phyloP scores from a whole-genome alignment of 352 stramenopile genomes.

The Globisporangium recalcitrans region DNA sequence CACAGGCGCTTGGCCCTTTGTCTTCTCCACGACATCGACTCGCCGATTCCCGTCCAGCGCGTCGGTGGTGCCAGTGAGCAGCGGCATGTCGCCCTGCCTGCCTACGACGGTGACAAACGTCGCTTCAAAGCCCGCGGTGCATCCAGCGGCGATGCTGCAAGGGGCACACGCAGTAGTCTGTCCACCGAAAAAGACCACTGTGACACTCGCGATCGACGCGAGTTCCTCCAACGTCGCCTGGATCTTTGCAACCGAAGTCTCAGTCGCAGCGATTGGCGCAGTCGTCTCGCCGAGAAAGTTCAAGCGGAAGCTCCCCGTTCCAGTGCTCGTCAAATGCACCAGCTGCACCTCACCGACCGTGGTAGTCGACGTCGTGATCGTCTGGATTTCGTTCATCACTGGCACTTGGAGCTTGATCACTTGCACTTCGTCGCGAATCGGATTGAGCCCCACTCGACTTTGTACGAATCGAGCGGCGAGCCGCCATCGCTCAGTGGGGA shows the following conservation, averaged over 20 bases:
- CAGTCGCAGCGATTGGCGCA: conserved; percentile 71
- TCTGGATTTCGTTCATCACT: conserved; percentile 67
- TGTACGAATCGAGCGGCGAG: conserved; percentile 82
- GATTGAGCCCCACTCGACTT: conserved; percentile 83
- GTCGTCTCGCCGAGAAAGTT: conserved; percentile 87
- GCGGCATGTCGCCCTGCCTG: conserved; percentile 83
- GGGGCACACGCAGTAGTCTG: conserved; percentile 66
- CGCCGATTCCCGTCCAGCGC: conserved; percentile 85
- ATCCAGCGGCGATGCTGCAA: conserved; percentile 45
- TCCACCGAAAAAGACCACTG: conserved; percentile 55
- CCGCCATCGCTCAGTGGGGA: conserved; percentile 84
- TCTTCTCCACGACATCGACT: conserved; percentile 78
- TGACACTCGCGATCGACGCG: conserved; percentile 81
- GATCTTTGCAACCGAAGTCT: conserved; percentile 71
- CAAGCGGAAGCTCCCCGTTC: conserved; percentile 78
- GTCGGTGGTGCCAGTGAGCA: conserved; percentile 80
- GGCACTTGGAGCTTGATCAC: conserved; percentile 55
- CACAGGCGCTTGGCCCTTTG: conserved; percentile 83
- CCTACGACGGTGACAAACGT: conserved; percentile 84
- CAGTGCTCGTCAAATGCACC: conserved; percentile 70
- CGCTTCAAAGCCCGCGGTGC: conserved; percentile 76
- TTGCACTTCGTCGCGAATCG: conserved; percentile 83
- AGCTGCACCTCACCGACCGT: conserved; percentile 86
- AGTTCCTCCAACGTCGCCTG: conserved; percentile 89
- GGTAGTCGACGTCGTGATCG: conserved; percentile 66